These are phyloP conservation scores for Prunus davidiana DNA, from an alignment of 306 rosid genomes.

Conservation along the genomic window DNA sequence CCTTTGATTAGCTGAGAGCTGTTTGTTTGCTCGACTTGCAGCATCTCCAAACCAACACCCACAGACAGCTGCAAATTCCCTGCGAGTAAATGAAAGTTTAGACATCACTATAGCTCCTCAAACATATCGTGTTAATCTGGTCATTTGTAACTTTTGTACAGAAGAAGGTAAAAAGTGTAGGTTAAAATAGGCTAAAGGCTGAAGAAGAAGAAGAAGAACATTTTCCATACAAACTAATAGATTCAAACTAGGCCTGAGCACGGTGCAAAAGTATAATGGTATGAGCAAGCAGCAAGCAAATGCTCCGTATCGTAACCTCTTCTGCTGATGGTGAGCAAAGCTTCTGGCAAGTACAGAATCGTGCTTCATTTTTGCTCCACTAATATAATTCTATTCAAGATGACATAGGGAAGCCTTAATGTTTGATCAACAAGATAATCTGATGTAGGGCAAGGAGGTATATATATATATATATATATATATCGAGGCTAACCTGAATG, in stretches of 20 bases:
- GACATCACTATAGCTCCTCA: neutral
- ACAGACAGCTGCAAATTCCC: constrained; percentile 56
- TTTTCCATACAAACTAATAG: constrained; percentile 54
- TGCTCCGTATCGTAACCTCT: neutral
- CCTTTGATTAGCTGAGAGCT: constrained; percentile 36
- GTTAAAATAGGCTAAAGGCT: neutral
- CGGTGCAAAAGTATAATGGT: constrained; percentile 50
- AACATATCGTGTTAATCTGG: neutral
- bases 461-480: too few relatives aligned
- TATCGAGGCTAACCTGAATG: neutral
- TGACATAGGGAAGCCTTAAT: neutral
- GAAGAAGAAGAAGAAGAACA: neutral
- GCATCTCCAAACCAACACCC: constrained; percentile 46
- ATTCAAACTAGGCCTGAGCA: constrained; percentile 65
- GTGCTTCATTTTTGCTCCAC: neutral
- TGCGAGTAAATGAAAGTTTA: constrained; percentile 23
- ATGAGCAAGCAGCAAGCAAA: neutral
- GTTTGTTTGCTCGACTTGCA: constrained; percentile 44
- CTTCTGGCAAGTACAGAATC: neutral
- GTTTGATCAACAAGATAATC: neutral
- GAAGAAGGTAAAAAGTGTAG: neutral
- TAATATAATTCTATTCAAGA: neutral
- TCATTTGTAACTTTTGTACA: neutral
- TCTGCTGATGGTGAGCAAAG: neutral
- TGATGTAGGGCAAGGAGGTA: neutral